A percentile compares a stretch with the other conserved stretches of the same genome.
phyloP scores from a whole-genome alignment of 2,329 filamentous ascomycete species.

The Botrytis byssoidea region DNA sequence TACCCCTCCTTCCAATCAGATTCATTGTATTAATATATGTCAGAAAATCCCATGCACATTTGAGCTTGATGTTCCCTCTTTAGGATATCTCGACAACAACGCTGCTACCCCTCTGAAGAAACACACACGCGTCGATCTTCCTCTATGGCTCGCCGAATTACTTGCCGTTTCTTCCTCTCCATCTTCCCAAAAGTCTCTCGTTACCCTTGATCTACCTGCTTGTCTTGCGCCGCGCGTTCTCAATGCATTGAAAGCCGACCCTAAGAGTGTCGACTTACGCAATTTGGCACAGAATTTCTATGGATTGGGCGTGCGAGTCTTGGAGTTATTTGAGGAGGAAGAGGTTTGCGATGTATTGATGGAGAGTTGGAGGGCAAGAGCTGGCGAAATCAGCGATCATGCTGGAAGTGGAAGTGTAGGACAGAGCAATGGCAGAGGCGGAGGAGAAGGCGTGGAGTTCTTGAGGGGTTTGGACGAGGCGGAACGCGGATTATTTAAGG shows the following conservation, averaged over 20 bases:
- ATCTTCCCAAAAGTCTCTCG: constrained; percentile 53
- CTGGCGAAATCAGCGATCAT: constrained; percentile 81
- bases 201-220: constrained; percentile 77
- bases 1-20: constrained; percentile 22
- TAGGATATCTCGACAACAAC: constrained; percentile 88
- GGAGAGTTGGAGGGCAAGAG: constrained; percentile 77
- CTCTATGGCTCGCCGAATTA: constrained; percentile 93
- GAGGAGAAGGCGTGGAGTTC: constrained; percentile 76
- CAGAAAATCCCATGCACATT: constrained; percentile 96
- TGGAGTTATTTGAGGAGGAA: constrained; percentile 90
- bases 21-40: constrained; percentile 22
- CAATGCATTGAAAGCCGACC: constrained; percentile 87
- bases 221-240: constrained; percentile 69
- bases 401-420: constrained; percentile 80
- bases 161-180: constrained; percentile 67
- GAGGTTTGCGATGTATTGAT: constrained; percentile 70
- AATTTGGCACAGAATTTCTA: constrained; percentile 87
- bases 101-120: constrained; percentile 68
- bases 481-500: constrained; percentile 74
- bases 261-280: constrained; percentile 78
- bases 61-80: constrained; percentile 80
- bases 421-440: constrained; percentile 66
- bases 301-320: constrained; percentile 75
- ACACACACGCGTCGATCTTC: constrained; percentile 77
- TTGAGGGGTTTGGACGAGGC: constrained; percentile 85